Evolutionary conservation across 2,329 filamentous ascomycete species (phyloP).

Genomic region (Phaeosphaeria sp.): DNA sequence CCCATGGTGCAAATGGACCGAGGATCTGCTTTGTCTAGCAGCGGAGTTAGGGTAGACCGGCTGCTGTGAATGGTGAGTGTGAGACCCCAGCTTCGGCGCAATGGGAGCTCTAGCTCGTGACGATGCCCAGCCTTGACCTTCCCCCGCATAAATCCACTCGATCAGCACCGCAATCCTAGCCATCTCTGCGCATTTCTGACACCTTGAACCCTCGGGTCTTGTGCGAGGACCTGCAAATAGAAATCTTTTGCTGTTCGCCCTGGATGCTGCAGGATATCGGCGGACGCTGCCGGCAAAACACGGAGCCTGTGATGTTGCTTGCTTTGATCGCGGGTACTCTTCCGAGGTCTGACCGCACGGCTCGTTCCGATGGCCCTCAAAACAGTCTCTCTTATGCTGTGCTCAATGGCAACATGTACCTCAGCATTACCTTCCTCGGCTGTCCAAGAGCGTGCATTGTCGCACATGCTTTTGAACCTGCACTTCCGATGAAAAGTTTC

Average conservation of each 20-base stretch:
- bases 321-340: constrained; percentile 11
- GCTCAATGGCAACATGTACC: background rate
- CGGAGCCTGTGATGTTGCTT: constrained; percentile 30
- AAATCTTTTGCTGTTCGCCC: constrained; percentile 10
- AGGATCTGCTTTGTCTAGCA: constrained; percentile 39
- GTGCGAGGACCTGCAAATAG: constrained; percentile 9
- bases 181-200: constrained; percentile 5
- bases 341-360: constrained; percentile 14
- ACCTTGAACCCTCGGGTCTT: background rate
- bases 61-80: constrained; percentile 37
- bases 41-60: constrained; percentile 36
- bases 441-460: no score
- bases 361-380: constrained; percentile 15
- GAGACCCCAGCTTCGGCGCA: constrained; percentile 32
- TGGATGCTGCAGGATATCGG: constrained; percentile 29
- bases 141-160: constrained; percentile 29
- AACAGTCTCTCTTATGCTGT: background rate
- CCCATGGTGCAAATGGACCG: constrained; percentile 39
- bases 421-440: no score
- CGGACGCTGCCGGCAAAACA: constrained; percentile 31
- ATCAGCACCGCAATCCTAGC: constrained; percentile 24
- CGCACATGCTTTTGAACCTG: no score
- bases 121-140: constrained; percentile 36
- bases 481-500: no score
- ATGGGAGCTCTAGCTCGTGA: constrained; percentile 44